Conservation (phyloP, 352 stramenopile genomes). For the Phytophthora tentaculata region DNA sequence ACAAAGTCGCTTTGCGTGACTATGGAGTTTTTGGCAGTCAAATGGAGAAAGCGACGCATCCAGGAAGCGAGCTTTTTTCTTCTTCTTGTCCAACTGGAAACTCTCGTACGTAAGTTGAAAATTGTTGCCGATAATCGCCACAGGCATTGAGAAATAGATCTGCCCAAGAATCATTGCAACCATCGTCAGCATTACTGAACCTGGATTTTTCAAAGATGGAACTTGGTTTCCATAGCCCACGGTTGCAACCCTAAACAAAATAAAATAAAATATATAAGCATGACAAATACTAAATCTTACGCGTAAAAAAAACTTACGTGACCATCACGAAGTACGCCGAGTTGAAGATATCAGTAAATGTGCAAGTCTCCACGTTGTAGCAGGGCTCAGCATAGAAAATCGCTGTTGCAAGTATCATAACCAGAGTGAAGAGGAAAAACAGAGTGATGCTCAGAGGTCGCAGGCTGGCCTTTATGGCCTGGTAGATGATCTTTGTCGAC, state of each 20-base stretch:
- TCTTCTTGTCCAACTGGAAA: conserved; percentile 62
- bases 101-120: conserved; percentile 70
- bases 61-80: conserved; percentile 54
- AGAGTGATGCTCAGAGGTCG: conserved; percentile 64
- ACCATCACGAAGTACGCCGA: conserved; percentile 86
- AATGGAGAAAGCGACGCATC: conserved; percentile 66
- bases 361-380: conserved; percentile 76
- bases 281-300: not conserved
- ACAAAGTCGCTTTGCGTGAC: conserved; percentile 55
- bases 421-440: conserved; percentile 80
- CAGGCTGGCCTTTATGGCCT: conserved; percentile 63
- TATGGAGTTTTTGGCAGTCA: conserved; percentile 51
- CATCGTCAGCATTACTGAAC: conserved; percentile 54
- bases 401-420: conserved; percentile 77
- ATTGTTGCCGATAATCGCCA: conserved; percentile 82
- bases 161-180: conserved; percentile 79
- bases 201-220: conserved; percentile 60
- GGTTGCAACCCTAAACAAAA: conserved; percentile 59
- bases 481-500: conserved; percentile 62
- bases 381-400: conserved; percentile 83
- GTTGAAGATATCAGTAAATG: conserved; percentile 88
- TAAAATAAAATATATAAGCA: not conserved
- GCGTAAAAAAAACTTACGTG: conserved; percentile 63
- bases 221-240: conserved; percentile 80
- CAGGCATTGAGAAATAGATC: conserved; percentile 83